Base-by-base conservation (phyloP, 805 yeast species). In the Cyberlindnera xylosilytica region DNA sequence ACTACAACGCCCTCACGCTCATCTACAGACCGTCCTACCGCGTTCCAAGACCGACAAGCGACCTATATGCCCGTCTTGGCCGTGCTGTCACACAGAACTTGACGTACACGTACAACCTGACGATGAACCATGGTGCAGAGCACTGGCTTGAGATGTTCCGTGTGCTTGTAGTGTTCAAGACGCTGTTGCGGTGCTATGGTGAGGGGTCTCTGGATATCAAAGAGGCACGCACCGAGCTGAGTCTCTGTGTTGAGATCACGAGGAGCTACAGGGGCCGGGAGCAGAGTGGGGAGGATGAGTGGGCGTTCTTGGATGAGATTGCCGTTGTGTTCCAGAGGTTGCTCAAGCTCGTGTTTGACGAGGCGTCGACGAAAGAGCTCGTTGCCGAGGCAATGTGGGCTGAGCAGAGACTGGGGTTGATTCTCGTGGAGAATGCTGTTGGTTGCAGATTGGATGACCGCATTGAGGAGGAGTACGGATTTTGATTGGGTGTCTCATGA, bases 71-170 rank as follows among this genome's bases (percentile, higher is more conserved):
- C 17, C 57, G 62, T n/a, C 46, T 75, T 34, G 73, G 78, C 0
- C 69, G 68, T 36, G 65, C 69, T 13, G 73, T 76, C 40, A 53
- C 74, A 9, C 70, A 72, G 38, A 70, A 73, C 16, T 51, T 75
- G 39, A 69, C 76, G 19, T 70, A 68, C 49, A 70, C 76, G 1
- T 73, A 73, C 54, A 68, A 65, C 28, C 52, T 73, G 4, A 73
- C 67, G 56, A 62, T 67, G 31, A 65, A 73, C 24, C 29, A 16
- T 19, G 31, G 36, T 3, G 24, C 20, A 2, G 70, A 42, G 32
- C 35, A 65, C 37, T 75, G 80, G 80, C 65, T 74, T 29, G 68
- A 76, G 1, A 57, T 74, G n/a, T 73, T 72, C 49, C 58, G 80
- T 38, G 70, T 75, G 12, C 47, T 75, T 27, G 66, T 72, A 12